phyloP scores from a whole-genome alignment of 805 yeast genomes.

The Priceomyces fermenticarens region DNA sequence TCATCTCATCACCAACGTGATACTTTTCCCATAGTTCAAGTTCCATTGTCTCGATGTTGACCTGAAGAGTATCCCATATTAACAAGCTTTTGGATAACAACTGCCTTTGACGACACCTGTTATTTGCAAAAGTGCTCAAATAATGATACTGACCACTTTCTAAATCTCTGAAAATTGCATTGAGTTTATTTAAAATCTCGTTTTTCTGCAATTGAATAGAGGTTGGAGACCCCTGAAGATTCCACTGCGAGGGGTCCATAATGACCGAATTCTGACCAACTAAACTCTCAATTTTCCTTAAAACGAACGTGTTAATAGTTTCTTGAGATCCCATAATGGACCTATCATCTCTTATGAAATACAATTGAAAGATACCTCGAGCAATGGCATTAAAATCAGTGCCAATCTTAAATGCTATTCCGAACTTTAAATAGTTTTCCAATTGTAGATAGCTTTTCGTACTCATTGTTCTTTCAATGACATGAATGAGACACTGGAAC shows the following conservation, averaged over 20 bases:
- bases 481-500: constrained; percentile 16
- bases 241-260: constrained; percentile 24
- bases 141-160: constrained; percentile 40
- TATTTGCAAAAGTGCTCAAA: constrained; percentile 39
- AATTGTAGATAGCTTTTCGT: constrained; percentile 23
- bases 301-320: constrained; percentile 10
- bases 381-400: constrained; percentile 44
- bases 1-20: constrained; percentile 35
- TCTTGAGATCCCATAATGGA: constrained; percentile 49
- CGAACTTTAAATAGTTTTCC: constrained; percentile 22
- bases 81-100: constrained; percentile 52
- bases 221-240: constrained; percentile 11
- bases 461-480: constrained; percentile 15
- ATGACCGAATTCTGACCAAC: constrained; percentile 34
- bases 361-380: constrained; percentile 61
- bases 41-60: constrained; percentile 66
- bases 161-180: constrained; percentile 42
- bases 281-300: constrained; percentile 42
- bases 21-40: constrained; percentile 31
- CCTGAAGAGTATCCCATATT: constrained; percentile 81
- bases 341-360: constrained; percentile 59
- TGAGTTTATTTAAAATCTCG: constrained; percentile 11
- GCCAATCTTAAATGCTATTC: constrained; percentile 22
- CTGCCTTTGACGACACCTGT: constrained; percentile 82
- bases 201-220: constrained; percentile 5